Conservation (phyloP, 163 green algal genomes). For the Scenedesmus sp. region DNA sequence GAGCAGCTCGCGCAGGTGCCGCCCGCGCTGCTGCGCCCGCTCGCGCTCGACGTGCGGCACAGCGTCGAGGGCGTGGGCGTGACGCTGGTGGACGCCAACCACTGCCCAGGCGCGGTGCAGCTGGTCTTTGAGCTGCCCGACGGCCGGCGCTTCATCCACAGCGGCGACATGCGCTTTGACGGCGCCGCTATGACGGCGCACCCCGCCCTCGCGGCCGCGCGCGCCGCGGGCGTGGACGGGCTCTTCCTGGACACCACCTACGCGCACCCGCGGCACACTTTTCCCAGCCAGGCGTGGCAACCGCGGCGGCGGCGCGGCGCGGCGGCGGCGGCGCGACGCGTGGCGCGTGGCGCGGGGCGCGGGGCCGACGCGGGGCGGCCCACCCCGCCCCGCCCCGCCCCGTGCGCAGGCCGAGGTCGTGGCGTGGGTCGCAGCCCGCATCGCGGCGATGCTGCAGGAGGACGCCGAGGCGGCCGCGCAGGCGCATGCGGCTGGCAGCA, state of each 20-base stretch:
- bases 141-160: conserved; percentile 67
- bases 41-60: conserved; percentile 60
- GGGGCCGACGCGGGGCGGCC: no score
- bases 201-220: conserved; percentile 58
- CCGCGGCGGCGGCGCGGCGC: no score
- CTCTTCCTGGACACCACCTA: conserved; percentile 90
- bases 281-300: conserved; percentile 65
- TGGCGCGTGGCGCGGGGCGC: not conserved
- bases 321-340: no score
- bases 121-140: conserved; percentile 79
- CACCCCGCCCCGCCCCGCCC: no score
- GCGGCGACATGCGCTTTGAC: conserved; percentile 73
- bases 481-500: conserved; percentile 11
- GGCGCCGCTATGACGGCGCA: conserved; percentile 54
- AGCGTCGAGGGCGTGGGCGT: conserved; percentile 73
- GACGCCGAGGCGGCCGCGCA: conserved; percentile 38
- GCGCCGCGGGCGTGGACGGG: conserved; percentile 47
- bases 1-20: conserved; percentile 60
- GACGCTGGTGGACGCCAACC: conserved; percentile 90
- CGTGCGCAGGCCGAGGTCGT: conserved; percentile 78
- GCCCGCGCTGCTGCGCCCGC: conserved; percentile 44
- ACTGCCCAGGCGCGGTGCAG: conserved; percentile 92
- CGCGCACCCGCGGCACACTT: conserved; percentile 68
- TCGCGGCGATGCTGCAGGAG: conserved; percentile 54
- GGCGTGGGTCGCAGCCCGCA: conserved; percentile 68